phyloP scores from a whole-genome alignment of 768 basidiomycete genomes.

The Psilocybe subaeruginosa region DNA sequence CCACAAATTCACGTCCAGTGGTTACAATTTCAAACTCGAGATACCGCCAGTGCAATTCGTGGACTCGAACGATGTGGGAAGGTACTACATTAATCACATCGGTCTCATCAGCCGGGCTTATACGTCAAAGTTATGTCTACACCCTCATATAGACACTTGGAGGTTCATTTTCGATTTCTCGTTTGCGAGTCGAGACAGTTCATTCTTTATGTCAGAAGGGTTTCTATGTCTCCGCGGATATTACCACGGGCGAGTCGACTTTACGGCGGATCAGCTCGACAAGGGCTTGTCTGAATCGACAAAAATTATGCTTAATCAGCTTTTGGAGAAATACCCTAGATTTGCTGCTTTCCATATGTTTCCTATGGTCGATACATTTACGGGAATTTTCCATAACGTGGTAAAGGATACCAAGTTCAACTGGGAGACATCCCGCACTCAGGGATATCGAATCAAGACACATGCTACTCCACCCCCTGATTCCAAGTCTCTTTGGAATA shows the following conservation, averaged over 20 bases:
- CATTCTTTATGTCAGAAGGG: background rate
- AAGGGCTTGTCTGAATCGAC: background rate
- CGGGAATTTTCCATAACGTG: background rate
- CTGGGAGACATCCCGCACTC: background rate
- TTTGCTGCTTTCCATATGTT: constrained; percentile 6
- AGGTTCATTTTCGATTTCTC: background rate
- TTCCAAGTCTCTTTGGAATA: too few species aligned
- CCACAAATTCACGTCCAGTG: too few species aligned
- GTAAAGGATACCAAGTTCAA: background rate
- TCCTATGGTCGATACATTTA: constrained; percentile 2
- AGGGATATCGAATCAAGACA: background rate
- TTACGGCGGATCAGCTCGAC: background rate
- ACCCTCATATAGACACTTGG: background rate
- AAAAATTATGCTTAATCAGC: too few species aligned
- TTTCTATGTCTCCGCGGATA: background rate
- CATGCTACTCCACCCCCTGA: too few species aligned
- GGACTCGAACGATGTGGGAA: background rate
- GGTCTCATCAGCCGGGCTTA: background rate
- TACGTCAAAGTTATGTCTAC: background rate
- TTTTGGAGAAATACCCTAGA: background rate
- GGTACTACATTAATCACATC: background rate
- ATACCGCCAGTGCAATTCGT: background rate
- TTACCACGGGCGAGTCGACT: background rate
- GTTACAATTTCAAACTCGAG: too few species aligned
- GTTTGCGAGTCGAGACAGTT: background rate